These are phyloP conservation scores for Microcos paniculata DNA, from an alignment of 345 rosid species.

Conservation along the genomic window DNA sequence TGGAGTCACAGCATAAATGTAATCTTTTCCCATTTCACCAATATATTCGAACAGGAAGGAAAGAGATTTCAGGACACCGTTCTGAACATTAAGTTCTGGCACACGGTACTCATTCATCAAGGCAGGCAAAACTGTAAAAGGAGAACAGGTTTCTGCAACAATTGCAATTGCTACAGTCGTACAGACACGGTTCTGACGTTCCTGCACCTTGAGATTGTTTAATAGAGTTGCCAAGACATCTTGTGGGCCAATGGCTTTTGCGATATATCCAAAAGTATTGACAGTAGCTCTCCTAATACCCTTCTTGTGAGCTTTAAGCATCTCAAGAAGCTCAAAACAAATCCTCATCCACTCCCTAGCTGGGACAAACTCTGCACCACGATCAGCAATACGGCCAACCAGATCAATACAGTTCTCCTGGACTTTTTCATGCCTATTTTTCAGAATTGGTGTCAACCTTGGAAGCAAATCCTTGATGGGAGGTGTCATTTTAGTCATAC, in stretches of 20 bases:
- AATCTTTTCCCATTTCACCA: constrained; percentile 99
- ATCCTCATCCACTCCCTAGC: constrained; percentile 99
- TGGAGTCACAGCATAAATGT: constrained; percentile 96
- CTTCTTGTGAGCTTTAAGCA: constrained; percentile 99
- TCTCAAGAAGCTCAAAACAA: constrained; percentile 96
- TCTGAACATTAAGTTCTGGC: constrained; percentile 98
- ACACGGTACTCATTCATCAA: constrained; percentile 97
- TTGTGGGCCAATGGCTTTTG: constrained; percentile 99
- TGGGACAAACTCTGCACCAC: constrained; percentile 99
- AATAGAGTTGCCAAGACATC: constrained; percentile 94
- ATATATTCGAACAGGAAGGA: constrained; percentile 96
- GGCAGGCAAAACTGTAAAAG: constrained; percentile 93
- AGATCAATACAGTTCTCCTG: constrained; percentile 99
- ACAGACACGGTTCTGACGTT: constrained; percentile 98
- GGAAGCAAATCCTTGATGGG: constrained; percentile 99
- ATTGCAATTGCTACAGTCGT: constrained; percentile 98
- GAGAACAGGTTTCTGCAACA: constrained; percentile 97
- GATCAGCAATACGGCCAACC: constrained; percentile 98
- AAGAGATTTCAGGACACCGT: constrained; percentile 93
- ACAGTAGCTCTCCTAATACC: constrained; percentile 97
- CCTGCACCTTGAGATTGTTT: constrained; percentile 99
- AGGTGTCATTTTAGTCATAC: constrained; percentile 99
- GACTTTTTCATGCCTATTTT: constrained; percentile 98
- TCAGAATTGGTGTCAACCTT: constrained; percentile 92
- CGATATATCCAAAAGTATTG: constrained; percentile 96